Conservation (phyloP, 345 rosid genomes). For the Hibiscus syriacus region DNA sequence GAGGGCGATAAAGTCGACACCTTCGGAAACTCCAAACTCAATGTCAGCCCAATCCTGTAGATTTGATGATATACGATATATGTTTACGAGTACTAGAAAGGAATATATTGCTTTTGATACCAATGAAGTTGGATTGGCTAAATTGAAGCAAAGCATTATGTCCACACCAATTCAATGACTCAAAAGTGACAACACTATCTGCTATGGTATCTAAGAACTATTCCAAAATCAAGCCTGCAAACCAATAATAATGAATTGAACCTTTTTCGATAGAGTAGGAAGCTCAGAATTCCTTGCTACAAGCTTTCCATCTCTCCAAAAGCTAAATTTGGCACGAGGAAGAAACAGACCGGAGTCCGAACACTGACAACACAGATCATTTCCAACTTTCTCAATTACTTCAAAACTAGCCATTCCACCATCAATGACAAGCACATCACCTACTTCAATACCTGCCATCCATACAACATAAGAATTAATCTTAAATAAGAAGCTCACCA, state of each 20-base stretch:
- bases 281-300: constrained; percentile 33
- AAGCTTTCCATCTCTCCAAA: constrained; percentile 60
- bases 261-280: constrained; percentile 59
- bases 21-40: constrained; percentile 55
- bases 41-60: constrained; percentile 66
- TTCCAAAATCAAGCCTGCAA: not conserved
- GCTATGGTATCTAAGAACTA: not conserved
- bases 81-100: not conserved
- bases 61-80: not conserved
- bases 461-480: not conserved
- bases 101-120: not conserved
- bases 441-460: constrained; percentile 47
- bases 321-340: constrained; percentile 68
- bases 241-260: constrained; percentile 9
- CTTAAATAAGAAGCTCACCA: not conserved
- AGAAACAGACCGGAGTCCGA: constrained; percentile 57
- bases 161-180: not conserved
- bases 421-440: constrained; percentile 63
- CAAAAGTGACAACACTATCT: not conserved
- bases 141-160: not conserved
- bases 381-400: constrained; percentile 52
- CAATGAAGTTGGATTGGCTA: not conserved
- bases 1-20: constrained; percentile 54
- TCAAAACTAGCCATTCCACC: constrained; percentile 77
- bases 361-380: constrained; percentile 54